phyloP scores from a whole-genome alignment of 768 basidiomycete species.

The Amanita fuliginea region DNA sequence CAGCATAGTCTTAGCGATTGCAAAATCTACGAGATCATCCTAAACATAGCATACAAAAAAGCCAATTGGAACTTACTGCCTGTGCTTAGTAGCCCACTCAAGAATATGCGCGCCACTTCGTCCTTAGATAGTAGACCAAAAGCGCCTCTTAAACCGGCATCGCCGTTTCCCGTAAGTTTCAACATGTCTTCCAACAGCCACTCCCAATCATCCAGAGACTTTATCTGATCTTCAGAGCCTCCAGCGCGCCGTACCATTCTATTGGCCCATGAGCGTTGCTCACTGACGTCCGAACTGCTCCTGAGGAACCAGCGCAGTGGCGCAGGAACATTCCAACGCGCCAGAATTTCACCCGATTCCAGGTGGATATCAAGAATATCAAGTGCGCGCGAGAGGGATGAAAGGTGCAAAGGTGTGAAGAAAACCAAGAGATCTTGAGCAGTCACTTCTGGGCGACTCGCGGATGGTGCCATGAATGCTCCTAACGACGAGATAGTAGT shows the following conservation, averaged over 20 bases:
- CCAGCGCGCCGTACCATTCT: constrained; percentile 71
- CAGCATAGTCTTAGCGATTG: constrained; percentile 55
- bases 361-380: constrained; percentile 93
- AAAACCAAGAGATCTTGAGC: constrained; percentile 69
- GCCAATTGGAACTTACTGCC: constrained; percentile 58
- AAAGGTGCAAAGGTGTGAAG: constrained; percentile 67
- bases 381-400: constrained; percentile 69
- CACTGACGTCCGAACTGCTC: constrained; percentile 47
- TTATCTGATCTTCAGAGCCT: constrained; percentile 38
- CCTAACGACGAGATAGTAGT: constrained; percentile 76
- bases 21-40: constrained; percentile 37
- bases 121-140: constrained; percentile 64
- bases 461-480: constrained; percentile 67
- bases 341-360: constrained; percentile 85
- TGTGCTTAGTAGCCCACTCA: constrained; percentile 75
- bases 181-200: constrained; percentile 86
- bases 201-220: constrained; percentile 70
- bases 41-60: constrained; percentile 7
- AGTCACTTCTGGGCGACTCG: constrained; percentile 40
- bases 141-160: constrained; percentile 57
- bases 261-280: constrained; percentile 81
- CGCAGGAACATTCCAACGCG: constrained; percentile 77
- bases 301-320: constrained; percentile 88
- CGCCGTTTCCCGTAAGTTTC: constrained; percentile 57
- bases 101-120: constrained; percentile 75